Conservation (phyloP, 2,329 filamentous ascomycete genomes). For the Claviceps africana region DNA sequence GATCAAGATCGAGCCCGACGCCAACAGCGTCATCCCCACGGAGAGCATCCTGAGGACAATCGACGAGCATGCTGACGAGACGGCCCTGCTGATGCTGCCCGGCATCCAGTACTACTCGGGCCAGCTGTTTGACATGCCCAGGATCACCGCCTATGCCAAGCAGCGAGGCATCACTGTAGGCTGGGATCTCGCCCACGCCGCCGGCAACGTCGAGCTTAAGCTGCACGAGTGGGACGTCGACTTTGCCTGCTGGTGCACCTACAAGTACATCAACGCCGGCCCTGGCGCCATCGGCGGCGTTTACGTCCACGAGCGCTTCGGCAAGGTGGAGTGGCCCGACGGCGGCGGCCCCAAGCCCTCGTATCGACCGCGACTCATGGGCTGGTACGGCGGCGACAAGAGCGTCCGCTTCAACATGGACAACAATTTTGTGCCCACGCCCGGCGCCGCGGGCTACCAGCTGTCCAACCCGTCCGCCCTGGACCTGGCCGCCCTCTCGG, state of each 20-base stretch:
- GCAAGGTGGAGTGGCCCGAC: slow-evolving; percentile 31
- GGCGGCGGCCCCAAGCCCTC: slow-evolving; percentile 19
- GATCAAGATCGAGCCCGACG: slow-evolving; percentile 56
- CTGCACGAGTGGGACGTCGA: slow-evolving; percentile 86
- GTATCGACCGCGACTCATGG: slow-evolving; percentile 55
- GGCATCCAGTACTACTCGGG: slow-evolving; percentile 89
- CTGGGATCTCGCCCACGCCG: slow-evolving; percentile 82
- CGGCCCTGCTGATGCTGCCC: slow-evolving; percentile 66
- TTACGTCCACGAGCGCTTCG: slow-evolving; percentile 68
- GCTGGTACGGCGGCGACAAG: slow-evolving; percentile 83
- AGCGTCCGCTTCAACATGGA: slow-evolving; percentile 68
- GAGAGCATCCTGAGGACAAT: slow-evolving; percentile 59
- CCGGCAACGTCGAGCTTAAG: slow-evolving; percentile 64
- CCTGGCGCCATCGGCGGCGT: slow-evolving; percentile 68
- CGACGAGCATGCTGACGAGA: slow-evolving; percentile 55
- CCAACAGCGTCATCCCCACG: slow-evolving; percentile 49
- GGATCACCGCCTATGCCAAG: slow-evolving; percentile 66
- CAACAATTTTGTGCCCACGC: slow-evolving; percentile 62
- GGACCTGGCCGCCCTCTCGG: slow-evolving; percentile 62
- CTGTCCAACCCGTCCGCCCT: slow-evolving; percentile 70
- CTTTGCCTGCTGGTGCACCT: slow-evolving; percentile 86
- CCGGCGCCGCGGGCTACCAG: slow-evolving; percentile 70
- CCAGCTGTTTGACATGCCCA: slow-evolving; percentile 70
- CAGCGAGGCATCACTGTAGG: slow-evolving; percentile 58
- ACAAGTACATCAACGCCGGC: slow-evolving; percentile 85